Evolutionary conservation across 2,329 filamentous ascomycete genomes (phyloP), one percentile per base, ranked within the genome.

Genomic region (Colletotrichum somersetense): DNA sequence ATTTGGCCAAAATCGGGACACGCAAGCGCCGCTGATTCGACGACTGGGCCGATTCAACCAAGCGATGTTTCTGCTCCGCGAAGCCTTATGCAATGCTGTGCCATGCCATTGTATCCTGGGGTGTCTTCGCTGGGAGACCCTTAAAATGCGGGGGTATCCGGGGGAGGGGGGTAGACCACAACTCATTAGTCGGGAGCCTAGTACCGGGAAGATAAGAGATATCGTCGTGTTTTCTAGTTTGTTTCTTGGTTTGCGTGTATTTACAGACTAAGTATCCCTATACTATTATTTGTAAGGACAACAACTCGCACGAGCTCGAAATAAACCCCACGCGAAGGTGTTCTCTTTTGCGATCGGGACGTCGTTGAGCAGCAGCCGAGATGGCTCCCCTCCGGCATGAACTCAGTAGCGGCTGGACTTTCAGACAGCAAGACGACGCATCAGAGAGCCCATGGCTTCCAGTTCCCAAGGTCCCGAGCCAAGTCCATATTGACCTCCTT

Each of bases 401-500:
- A 26, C 50, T 77, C 38, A 71, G 57, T 55, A 63, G 59, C n/a
- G 77, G 78, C 62, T 80, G 78, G 78, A 65, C 66, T 20, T 76
- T 79, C 57, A 77, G 75, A 44, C 76, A 79, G 35, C 62, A 71
- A 6, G 74, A 75, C n/a, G 75, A 74, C 16, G 58, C 73, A 35
- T 78, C 77, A 5, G 70, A 76, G 12, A 59, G 75, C 2, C 56
- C 75, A 44, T 83, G 82, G 82, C 74, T 81, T 11, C 78, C 80
- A 0, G 81, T 82, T 3, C 65, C 73, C 20, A 77, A 71, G 2
- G 76, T 83, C 18, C 82, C 82, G 44, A 82, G 77, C 33, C 78
- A 82, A 65, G 76, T 83, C 42, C 82, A 84, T 61, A 72, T 81
- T 16, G 83, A 83, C 62, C 76, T 84, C 7, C 56, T 82, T 26